Percentiles rank a stretch among this genome's conserved stretches.
These are phyloP conservation scores for Aspergillus sp. DNA, from an alignment of 2,329 filamentous ascomycete genomes.

Conservation along the genomic window DNA sequence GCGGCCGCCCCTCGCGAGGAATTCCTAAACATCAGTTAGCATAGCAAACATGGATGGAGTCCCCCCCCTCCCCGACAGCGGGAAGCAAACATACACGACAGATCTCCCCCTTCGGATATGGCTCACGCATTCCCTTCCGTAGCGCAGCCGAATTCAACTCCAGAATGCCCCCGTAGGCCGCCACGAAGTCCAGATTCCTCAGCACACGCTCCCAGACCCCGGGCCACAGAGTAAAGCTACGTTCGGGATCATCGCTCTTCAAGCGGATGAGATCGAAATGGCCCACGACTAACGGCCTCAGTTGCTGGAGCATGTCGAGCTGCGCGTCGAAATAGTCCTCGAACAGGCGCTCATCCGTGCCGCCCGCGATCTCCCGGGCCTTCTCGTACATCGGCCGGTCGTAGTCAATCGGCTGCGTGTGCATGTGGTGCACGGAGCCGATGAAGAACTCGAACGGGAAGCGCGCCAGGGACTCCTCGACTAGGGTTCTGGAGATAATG, in stretches of 20 bases:
- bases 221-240: conserved; percentile 50
- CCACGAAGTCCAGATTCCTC: conserved; percentile 65
- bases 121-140: conserved; percentile 82
- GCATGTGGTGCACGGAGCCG: conserved; percentile 85
- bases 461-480: conserved; percentile 50
- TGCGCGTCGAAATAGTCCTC: conserved; percentile 85
- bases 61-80: neutral
- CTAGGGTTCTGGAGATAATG: conserved; percentile 48
- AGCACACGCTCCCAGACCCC: conserved; percentile 65
- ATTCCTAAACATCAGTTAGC: conserved; percentile 47
- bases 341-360: conserved; percentile 65
- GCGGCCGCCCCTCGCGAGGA: conserved; percentile 61
- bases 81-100: conserved; percentile 51
- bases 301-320: conserved; percentile 63
- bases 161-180: conserved; percentile 67
- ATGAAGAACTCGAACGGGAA: conserved; percentile 79
- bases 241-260: conserved; percentile 60
- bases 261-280: conserved; percentile 91
- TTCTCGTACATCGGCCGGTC: conserved; percentile 58
- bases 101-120: conserved; percentile 74
- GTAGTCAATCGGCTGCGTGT: conserved; percentile 82
- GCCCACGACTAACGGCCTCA: conserved; percentile 72
- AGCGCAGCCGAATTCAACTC: conserved; percentile 85
- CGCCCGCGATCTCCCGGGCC: conserved; percentile 51
- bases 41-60: no score